These are phyloP conservation scores for Biscutella auriculata DNA, from an alignment of 441 rosid genomes.

Conservation along the genomic window DNA sequence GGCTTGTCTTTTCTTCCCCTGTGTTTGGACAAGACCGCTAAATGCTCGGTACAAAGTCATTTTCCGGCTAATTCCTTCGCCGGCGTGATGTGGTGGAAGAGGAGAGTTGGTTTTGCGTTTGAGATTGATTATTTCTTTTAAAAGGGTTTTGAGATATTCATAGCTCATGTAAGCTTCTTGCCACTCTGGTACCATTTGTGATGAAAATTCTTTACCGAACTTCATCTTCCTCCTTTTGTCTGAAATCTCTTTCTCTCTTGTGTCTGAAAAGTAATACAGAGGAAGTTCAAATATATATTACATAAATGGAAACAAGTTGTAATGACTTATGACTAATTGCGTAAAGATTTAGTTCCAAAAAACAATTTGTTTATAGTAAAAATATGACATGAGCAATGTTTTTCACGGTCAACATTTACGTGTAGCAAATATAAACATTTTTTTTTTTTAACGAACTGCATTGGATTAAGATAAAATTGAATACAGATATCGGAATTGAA, in stretches of 20 bases:
- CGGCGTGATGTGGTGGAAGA: background rate
- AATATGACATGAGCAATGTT: background rate
- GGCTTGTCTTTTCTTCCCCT: constrained; percentile 7
- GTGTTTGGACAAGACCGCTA: constrained; percentile 33
- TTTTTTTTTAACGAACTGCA: too few relatives aligned
- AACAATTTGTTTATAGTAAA: background rate
- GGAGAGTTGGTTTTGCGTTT: constrained; percentile 25
- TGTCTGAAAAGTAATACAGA: background rate
- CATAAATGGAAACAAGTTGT: background rate
- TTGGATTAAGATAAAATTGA: too few relatives aligned
- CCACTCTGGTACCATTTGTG: constrained; percentile 84
- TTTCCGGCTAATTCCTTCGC: constrained; percentile 15
- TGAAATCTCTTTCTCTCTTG: background rate
- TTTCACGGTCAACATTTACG: background rate
- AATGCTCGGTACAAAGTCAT: constrained; percentile 45
- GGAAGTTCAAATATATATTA: background rate
- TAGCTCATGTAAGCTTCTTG: constrained; percentile 58
- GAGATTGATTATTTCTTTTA: constrained; percentile 43
- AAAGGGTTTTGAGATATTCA: constrained; percentile 35
- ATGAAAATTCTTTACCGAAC: constrained; percentile 59
- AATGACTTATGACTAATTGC: background rate
- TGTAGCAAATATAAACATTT: too few relatives aligned
- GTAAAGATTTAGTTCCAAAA: background rate
- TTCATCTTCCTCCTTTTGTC: constrained; percentile 29
- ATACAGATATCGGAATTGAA: too few relatives aligned